phyloP scores from a whole-genome alignment of 306 rosid genomes.

The Cucumis cinereus region DNA sequence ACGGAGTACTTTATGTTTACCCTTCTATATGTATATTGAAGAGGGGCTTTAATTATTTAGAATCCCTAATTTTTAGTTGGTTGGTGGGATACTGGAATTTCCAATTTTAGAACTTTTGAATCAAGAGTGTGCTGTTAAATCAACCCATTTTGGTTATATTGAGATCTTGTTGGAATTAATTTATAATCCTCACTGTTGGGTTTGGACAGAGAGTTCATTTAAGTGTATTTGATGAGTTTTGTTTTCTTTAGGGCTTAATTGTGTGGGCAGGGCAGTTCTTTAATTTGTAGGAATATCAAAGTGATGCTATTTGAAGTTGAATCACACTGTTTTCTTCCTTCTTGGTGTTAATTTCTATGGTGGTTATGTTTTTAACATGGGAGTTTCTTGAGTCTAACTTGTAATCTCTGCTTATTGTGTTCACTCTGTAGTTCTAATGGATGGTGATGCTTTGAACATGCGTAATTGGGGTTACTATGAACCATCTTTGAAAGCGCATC shows the following conservation, averaged over 20 bases:
- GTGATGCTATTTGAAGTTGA: not conserved
- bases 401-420: conserved; percentile 13
- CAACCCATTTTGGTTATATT: not conserved
- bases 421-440: conserved; percentile 63
- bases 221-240: not conserved
- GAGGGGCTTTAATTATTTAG: not conserved
- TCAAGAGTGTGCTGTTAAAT: not conserved
- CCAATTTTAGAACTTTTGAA: not conserved
- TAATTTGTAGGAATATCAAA: not conserved
- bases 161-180: not conserved
- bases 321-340: not conserved
- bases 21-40: not conserved
- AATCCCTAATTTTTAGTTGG: not conserved
- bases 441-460: conserved; percentile 85
- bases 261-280: not conserved
- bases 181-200: not conserved
- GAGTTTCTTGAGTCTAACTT: conserved; percentile 2
- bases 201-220: not conserved
- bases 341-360: not conserved
- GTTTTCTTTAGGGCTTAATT: not conserved
- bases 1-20: not conserved
- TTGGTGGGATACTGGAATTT: not conserved
- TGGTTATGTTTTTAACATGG: conserved; percentile 13
- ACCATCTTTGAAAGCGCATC: conserved; percentile 73
- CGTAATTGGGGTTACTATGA: conserved; percentile 95